phyloP scores from a whole-genome alignment of 108 stramenopile species.

The Cyclotella atomus region DNA sequence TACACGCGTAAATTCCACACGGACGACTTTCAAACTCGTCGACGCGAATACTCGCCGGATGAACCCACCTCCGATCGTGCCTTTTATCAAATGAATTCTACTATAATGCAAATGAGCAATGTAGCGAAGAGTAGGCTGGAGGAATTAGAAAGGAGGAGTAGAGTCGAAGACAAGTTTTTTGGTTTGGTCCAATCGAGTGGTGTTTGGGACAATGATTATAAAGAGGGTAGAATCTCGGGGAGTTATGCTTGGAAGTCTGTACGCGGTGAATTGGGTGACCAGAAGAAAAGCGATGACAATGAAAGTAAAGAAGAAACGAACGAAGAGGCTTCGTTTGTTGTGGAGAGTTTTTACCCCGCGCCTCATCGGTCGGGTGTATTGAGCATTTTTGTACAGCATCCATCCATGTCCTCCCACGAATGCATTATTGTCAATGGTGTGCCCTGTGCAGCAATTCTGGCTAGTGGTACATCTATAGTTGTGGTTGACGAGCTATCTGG shows the following conservation, averaged over 20 bases:
- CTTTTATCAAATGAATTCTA: constrained; percentile 49
- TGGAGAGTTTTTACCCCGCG: constrained; percentile 63
- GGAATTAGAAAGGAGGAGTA: constrained; percentile 45
- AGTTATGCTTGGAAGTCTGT: constrained; percentile 73
- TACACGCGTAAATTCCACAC: constrained; percentile 80
- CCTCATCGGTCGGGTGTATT: constrained; percentile 14
- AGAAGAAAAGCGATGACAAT: constrained; percentile 1
- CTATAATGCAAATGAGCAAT: constrained; percentile 30
- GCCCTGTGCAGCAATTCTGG: constrained; percentile 58
- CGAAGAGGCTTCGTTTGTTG: constrained; percentile 42
- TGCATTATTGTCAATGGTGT: constrained; percentile 44
- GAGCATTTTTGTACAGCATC: constrained; percentile 40
- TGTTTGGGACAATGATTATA: constrained; percentile 46
- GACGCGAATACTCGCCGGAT: constrained; percentile 52
- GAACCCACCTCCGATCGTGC: constrained; percentile 42
- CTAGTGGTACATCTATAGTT: constrained; percentile 61
- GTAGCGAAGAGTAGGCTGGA: constrained; percentile 34
- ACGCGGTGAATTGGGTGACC: constrained; percentile 64
- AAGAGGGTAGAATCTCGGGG: constrained; percentile 65
- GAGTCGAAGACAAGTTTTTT: constrained; percentile 39
- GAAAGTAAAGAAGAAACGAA: constrained; percentile 16
- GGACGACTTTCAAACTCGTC: constrained; percentile 67
- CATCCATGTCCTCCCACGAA: constrained; percentile 4
- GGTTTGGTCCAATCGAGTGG: constrained; percentile 33
- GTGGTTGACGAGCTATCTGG: constrained; percentile 67